phyloP scores from a whole-genome alignment of 352 stramenopile genomes.

The Phytopythium ostracodes region DNA sequence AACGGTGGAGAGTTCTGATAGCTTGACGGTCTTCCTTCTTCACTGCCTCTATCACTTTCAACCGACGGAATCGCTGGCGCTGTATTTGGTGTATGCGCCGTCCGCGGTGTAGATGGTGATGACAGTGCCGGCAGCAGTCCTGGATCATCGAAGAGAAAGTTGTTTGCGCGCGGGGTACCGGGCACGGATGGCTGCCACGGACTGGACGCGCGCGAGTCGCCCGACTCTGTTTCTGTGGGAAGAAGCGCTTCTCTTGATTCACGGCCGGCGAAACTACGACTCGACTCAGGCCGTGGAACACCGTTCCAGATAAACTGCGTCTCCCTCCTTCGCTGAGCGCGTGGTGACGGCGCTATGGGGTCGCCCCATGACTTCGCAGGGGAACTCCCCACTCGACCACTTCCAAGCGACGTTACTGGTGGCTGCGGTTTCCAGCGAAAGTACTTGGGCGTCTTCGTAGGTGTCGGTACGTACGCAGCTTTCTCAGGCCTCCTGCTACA shows the following conservation, averaged over 20 bases:
- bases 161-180: constrained; percentile 12
- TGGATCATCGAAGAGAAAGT: constrained; percentile 26
- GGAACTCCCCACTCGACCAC: neutral
- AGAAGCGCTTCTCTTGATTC: neutral
- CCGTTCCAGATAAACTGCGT: constrained; percentile 7
- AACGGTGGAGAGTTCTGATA: neutral
- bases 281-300: constrained; percentile 1
- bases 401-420: neutral
- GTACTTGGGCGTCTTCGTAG: constrained; percentile 52
- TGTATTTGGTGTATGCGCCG: neutral
- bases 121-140: constrained; percentile 7
- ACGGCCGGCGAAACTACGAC: neutral
- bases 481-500: constrained; percentile 39
- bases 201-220: neutral
- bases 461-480: constrained; percentile 26
- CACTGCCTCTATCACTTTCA: neutral
- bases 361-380: constrained; percentile 4
- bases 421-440: constrained; percentile 53
- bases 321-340: constrained; percentile 12
- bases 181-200: constrained; percentile 3
- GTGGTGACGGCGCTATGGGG: constrained; percentile 14
- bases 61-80: neutral
- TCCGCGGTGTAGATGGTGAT: constrained; percentile 6
- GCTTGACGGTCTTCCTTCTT: neutral
- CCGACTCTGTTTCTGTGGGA: neutral